Evolutionary conservation across 1,139 yeast species (phyloP).

Genomic region (Geotrichum aggregatum): DNA sequence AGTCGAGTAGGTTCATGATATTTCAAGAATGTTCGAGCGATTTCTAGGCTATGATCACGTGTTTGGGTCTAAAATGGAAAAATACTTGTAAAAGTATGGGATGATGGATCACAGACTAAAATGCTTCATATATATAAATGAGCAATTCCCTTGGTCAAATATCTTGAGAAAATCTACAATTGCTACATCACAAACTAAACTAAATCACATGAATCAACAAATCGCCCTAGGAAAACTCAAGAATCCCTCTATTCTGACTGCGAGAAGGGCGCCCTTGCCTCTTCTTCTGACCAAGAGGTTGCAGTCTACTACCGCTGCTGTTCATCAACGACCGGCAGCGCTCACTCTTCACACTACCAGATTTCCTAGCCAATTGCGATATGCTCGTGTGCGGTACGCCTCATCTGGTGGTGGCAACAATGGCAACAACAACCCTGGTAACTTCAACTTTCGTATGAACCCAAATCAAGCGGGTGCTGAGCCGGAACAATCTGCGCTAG

Average conservation of each 20-base stretch:
- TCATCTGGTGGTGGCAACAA: slow-evolving; percentile 8
- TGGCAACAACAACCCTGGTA: slow-evolving; percentile 8
- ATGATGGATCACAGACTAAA: too few species aligned
- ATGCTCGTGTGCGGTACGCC: slow-evolving; percentile 6
- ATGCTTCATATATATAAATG: too few species aligned
- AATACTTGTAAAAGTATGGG: too few species aligned
- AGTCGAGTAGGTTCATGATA: too few species aligned
- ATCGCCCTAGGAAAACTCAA: background rate
- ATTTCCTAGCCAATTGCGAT: background rate
- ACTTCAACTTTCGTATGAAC: slow-evolving; percentile 21
- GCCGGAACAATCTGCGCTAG: slow-evolving; percentile 69
- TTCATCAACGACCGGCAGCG: background rate
- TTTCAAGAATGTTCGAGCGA: too few species aligned
- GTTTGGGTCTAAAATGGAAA: too few species aligned
- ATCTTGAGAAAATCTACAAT: too few species aligned
- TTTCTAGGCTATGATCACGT: too few species aligned
- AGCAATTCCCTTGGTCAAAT: too few species aligned
- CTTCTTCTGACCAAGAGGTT: background rate
- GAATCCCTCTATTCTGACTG: background rate
- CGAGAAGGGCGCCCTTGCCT: background rate
- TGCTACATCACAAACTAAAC: background rate
- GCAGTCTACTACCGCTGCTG: background rate
- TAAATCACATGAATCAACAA: slow-evolving; percentile 1
- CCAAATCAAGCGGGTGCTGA: slow-evolving; percentile 35
- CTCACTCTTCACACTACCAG: background rate